Evolutionary conservation across 176 grass and related monocot species (phyloP), one percentile per base, ranked within the genome.

Genomic region (Pontederia crassipes): DNA sequence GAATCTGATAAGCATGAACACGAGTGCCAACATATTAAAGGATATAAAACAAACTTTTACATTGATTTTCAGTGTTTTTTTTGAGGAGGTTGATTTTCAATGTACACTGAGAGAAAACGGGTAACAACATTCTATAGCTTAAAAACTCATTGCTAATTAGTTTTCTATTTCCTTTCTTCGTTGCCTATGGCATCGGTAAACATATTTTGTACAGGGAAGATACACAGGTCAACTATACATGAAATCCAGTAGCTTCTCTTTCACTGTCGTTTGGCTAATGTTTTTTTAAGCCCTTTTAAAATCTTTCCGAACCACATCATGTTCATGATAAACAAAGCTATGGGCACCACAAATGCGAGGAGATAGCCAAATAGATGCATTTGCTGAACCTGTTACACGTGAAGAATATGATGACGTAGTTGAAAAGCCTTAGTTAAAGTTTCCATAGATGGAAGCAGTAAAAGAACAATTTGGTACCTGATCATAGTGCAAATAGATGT

Each of bases 261-360:
- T 96, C 91, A 98, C 64, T 92, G 85, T 58, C 73, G 85, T 84
- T 98, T 98, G 49, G 93, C 54, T 57, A 98, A 69, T 27, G 79
- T 89, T 68, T 92, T 98, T 69, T 80, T 88, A 60, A 98, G 79
- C 47, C 93, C 93, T 83, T 65, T 92, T 70, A 98, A 74, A 71
- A 98, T 98, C 77, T 98, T 98, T 62, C 66, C 77, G 79, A 98
- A 98, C 93, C 93, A 98, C 52, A 98, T 67, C 49, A 67, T 74
- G 71, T 98, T 98, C 88, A 92, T 89, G 67, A 74, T 28, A 17
- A 98, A 83, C 51, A 98, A 65, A 67, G 78, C 68, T 28, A 79
- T 66, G 69, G 93, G 93, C 57, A 98, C 93, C 45, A 72, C 67
- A 77, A 88, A 83, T 71, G 81, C 61, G 46, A 98, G 74, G 68